These are phyloP conservation scores for Saccharomyces uvarum DNA, from an alignment of 1,139 yeast species.

Conservation along the genomic window DNA sequence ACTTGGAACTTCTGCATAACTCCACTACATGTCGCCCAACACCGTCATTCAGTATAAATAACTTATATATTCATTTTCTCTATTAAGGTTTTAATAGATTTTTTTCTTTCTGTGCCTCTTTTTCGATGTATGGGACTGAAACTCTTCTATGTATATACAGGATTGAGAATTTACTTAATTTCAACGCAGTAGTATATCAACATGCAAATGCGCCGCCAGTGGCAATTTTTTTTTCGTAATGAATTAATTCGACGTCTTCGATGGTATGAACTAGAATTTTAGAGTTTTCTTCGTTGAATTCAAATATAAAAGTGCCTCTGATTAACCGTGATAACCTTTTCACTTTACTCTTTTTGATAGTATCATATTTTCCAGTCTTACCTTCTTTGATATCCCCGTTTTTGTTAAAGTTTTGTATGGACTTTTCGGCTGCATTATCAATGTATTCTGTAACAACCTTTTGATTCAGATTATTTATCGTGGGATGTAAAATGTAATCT, in stretches of 20 bases:
- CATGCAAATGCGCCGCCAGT: slow-evolving; percentile 13
- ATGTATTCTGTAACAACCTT: background rate
- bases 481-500: slow-evolving; percentile 14
- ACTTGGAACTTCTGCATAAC: background rate
- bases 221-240: slow-evolving; percentile 30
- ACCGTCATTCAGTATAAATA: background rate
- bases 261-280: slow-evolving; percentile 63
- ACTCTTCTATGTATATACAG: background rate
- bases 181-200: slow-evolving; percentile 1
- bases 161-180: background rate
- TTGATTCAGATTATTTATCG: slow-evolving; percentile 1
- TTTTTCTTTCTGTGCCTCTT: background rate
- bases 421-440: background rate
- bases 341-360: slow-evolving; percentile 13
- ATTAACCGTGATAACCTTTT: slow-evolving; percentile 36
- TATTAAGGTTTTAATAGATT: no score
- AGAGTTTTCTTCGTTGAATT: slow-evolving; percentile 52
- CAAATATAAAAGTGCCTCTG: slow-evolving; percentile 67
- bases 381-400: slow-evolving; percentile 1
- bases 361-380: background rate
- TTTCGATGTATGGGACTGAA: background rate
- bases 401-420: background rate
- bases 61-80: background rate
- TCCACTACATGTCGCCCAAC: background rate
- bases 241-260: slow-evolving; percentile 65